Evolutionary conservation across 1,284 basidiomycete species (phyloP).

Genomic region (Earliella scabrosa): DNA sequence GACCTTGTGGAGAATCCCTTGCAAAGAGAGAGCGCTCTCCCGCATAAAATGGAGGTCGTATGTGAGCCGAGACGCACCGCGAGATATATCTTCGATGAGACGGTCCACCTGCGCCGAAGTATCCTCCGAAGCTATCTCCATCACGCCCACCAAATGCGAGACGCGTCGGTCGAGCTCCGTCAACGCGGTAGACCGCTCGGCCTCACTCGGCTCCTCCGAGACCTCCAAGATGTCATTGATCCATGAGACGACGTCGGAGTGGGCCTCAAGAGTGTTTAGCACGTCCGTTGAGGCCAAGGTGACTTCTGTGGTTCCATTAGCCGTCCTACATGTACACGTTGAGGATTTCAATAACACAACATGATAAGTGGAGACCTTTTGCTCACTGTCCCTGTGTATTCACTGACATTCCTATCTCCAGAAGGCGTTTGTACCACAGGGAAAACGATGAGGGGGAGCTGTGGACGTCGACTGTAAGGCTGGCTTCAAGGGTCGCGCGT

Average conservation of each 20-base stretch:
- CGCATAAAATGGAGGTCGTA: slow-evolving; percentile 97
- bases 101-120: slow-evolving; percentile 85
- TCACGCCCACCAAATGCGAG: slow-evolving; percentile 69
- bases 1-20: slow-evolving; percentile 63
- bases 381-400: slow-evolving; percentile 20
- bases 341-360: slow-evolving; percentile 24
- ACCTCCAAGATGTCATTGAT: slow-evolving; percentile 60
- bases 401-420: slow-evolving; percentile 6
- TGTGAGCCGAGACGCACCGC: slow-evolving; percentile 84
- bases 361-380: slow-evolving; percentile 14
- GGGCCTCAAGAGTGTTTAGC: slow-evolving; percentile 38
- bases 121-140: slow-evolving; percentile 87
- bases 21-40: slow-evolving; percentile 82
- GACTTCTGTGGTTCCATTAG: background rate
- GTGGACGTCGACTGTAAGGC: too few relatives aligned
- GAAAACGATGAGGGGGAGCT: too few relatives aligned
- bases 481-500: too few relatives aligned
- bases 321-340: slow-evolving; percentile 12
- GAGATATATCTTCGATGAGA: slow-evolving; percentile 88
- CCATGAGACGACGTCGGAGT: slow-evolving; percentile 63
- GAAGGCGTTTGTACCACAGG: too few relatives aligned
- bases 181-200: slow-evolving; percentile 47
- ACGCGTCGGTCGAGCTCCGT: slow-evolving; percentile 76
- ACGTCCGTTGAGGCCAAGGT: slow-evolving; percentile 20
- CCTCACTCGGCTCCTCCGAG: slow-evolving; percentile 24